These are phyloP conservation scores for Boletus pseudopeckii DNA, from an alignment of 768 basidiomycete species.

Conservation along the genomic window DNA sequence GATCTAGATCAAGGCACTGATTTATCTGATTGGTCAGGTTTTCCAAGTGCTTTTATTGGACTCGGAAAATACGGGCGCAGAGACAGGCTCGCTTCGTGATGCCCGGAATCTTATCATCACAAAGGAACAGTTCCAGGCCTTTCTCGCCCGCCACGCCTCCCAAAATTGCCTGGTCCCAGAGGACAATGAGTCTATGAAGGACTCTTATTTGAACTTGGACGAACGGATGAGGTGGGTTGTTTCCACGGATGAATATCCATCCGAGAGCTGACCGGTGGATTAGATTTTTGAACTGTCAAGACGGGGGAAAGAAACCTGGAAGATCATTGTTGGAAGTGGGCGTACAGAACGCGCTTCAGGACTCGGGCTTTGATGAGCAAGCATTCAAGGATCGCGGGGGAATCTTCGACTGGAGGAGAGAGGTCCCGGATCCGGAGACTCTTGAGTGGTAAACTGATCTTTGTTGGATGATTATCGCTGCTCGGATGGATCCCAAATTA, in stretches of 20 bases:
- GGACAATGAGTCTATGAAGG: conserved; percentile 38
- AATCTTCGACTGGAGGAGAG: conserved; percentile 36
- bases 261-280: not conserved
- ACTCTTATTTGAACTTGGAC: conserved; percentile 39
- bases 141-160: conserved; percentile 32
- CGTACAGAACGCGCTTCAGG: conserved; percentile 30
- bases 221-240: conserved; percentile 36
- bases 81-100: conserved; percentile 32
- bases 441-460: conserved; percentile 1
- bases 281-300: conserved; percentile 35
- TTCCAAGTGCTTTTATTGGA: conserved; percentile 37
- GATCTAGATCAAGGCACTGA: not conserved
- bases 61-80: conserved; percentile 34
- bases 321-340: conserved; percentile 33
- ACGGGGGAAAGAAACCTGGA: conserved; percentile 31
- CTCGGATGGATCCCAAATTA: not conserved
- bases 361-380: conserved; percentile 34
- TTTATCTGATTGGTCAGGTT: conserved; percentile 18
- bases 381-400: conserved; percentile 34
- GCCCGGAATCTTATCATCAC: conserved; percentile 35
- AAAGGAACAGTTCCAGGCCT: conserved; percentile 33
- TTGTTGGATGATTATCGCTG: not conserved
- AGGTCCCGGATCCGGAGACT: not conserved
- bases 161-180: conserved; percentile 36
- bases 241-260: not conserved